These are phyloP conservation scores for Mycena galericulata DNA, from an alignment of 768 basidiomycete genomes.

Conservation along the genomic window DNA sequence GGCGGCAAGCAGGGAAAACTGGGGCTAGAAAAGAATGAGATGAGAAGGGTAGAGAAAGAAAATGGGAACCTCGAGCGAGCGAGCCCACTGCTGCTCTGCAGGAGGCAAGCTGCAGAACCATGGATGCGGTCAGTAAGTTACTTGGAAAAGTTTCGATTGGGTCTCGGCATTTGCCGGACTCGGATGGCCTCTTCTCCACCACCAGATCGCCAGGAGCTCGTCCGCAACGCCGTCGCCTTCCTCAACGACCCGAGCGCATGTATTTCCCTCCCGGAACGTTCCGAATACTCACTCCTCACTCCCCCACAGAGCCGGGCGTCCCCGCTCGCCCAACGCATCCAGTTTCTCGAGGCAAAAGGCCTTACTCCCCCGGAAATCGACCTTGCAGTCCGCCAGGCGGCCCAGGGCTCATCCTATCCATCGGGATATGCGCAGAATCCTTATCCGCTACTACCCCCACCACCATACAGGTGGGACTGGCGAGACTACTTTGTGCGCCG, in stretches of 20 bases:
- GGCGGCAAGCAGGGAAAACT: conserved; percentile 54
- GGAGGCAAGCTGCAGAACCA: conserved; percentile 65
- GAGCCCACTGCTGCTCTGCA: conserved; percentile 62
- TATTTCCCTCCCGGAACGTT: not conserved
- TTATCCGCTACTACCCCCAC: conserved; percentile 54
- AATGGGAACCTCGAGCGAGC: conserved; percentile 56
- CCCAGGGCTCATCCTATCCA: conserved; percentile 51
- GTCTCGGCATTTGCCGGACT: conserved; percentile 41
- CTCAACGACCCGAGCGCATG: conserved; percentile 85
- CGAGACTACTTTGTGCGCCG: conserved; percentile 92
- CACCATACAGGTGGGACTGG: conserved; percentile 85
- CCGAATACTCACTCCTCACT: conserved; percentile 28
- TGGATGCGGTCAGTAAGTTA: conserved; percentile 31
- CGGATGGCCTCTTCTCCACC: conserved; percentile 50
- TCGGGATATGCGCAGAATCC: conserved; percentile 58
- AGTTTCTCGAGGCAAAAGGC: conserved; percentile 97
- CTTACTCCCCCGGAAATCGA: conserved; percentile 88
- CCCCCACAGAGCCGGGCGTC: conserved; percentile 75
- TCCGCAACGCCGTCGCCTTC: conserved; percentile 87
- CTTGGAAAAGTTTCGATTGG: conserved; percentile 15
- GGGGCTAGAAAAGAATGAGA: conserved; percentile 42
- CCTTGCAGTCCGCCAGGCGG: conserved; percentile 77
- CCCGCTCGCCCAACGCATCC: conserved; percentile 84
- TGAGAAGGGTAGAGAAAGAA: conserved; percentile 1
- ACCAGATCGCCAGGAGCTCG: conserved; percentile 76